Percentiles rank a stretch among this genome's conserved stretches.
These are phyloP conservation scores for Hemisphaericaspora subhashii DNA, from an alignment of 1,139 yeast genomes.

Conservation along the genomic window DNA sequence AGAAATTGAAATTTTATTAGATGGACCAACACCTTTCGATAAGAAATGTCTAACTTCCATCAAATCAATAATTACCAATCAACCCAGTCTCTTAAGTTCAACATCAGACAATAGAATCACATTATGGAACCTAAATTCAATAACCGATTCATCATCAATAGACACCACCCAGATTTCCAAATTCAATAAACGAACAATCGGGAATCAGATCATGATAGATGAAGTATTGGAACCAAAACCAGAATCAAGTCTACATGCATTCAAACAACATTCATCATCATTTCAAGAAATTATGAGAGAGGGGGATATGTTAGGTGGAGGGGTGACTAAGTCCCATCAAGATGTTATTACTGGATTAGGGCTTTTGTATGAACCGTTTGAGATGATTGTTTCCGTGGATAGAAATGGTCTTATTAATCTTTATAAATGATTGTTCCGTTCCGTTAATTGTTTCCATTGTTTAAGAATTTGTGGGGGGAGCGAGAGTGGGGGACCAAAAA, in stretches of 20 bases:
- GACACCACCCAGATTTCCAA: slow-evolving; percentile 13
- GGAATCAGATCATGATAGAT: slow-evolving; percentile 13
- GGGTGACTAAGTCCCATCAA: slow-evolving; percentile 11
- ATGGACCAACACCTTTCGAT: slow-evolving; percentile 3
- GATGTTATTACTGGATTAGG: slow-evolving; percentile 54
- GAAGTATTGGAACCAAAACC: slow-evolving; percentile 5
- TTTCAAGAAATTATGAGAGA: slow-evolving; percentile 1
- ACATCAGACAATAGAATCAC: slow-evolving; percentile 29
- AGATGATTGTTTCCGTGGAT: slow-evolving; percentile 64
- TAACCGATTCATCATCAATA: slow-evolving; percentile 26
- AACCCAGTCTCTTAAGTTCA: slow-evolving; percentile 23
- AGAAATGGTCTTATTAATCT: slow-evolving; percentile 62
- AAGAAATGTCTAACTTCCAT: background rate
- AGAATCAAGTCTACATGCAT: slow-evolving; percentile 1
- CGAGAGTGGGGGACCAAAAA: background rate
- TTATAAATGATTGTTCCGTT: slow-evolving; percentile 41
- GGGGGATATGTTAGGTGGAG: slow-evolving; percentile 2
- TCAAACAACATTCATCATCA: background rate
- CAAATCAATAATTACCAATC: background rate
- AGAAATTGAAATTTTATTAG: slow-evolving; percentile 11
- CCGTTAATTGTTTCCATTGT: background rate
- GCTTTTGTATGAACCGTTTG: slow-evolving; percentile 49
- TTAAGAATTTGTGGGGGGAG: background rate
- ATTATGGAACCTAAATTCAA: slow-evolving; percentile 32
- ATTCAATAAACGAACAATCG: slow-evolving; percentile 11